These are phyloP conservation scores for Hanseniaspora gamundiae DNA, from an alignment of 1,139 yeast genomes.

Conservation along the genomic window DNA sequence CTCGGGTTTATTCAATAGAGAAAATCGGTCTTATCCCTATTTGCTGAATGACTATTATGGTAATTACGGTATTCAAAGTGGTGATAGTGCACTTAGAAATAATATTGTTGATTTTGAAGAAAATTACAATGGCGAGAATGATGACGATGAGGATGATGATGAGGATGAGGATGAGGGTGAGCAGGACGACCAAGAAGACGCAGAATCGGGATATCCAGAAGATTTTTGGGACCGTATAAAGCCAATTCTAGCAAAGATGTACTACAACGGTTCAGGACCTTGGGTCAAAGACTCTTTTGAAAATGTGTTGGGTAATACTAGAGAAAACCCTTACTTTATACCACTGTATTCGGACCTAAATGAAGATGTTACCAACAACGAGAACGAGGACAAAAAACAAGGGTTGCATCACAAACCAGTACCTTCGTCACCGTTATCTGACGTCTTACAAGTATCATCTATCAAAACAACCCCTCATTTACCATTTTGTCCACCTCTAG, in stretches of 20 bases:
- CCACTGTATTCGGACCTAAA: background rate
- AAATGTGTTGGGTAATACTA: no score
- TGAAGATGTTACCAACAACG: background rate
- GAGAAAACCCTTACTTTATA: no score
- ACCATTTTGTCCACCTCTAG: constrained; percentile 45
- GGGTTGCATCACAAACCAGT: constrained; percentile 20
- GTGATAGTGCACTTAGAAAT: constrained; percentile 13
- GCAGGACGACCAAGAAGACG: constrained; percentile 3
- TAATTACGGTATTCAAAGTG: constrained; percentile 1
- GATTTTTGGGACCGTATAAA: background rate
- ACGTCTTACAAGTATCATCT: constrained; percentile 33
- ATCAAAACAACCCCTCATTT: constrained; percentile 31
- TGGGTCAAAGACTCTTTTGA: background rate
- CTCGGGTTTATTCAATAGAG: no score
- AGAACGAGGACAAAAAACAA: constrained; percentile 13
- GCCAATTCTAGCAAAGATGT: background rate
- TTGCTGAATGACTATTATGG: background rate
- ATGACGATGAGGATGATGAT: constrained; percentile 8
- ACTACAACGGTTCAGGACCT: background rate
- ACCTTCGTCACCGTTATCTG: constrained; percentile 26
- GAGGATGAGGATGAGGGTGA: constrained; percentile 7
- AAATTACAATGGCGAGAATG: background rate
- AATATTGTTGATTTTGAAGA: no score
- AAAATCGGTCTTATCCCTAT: background rate
- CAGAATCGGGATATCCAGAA: background rate